These are phyloP conservation scores for Daldinia sp. DNA, from an alignment of 2,329 filamentous ascomycete species.

Conservation along the genomic window DNA sequence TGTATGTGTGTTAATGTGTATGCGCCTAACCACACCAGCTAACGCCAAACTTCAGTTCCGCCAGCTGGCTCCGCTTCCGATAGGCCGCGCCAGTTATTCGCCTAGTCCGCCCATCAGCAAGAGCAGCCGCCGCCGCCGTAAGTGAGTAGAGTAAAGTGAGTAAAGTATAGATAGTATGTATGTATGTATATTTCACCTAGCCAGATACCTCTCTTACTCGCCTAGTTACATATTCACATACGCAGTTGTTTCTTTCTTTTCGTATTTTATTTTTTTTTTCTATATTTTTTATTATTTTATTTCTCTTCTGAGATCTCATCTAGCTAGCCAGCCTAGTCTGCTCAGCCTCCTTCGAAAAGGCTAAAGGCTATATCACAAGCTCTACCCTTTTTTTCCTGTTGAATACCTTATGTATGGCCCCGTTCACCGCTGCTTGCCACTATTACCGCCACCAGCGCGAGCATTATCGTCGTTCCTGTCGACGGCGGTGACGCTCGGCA, in stretches of 20 bases:
- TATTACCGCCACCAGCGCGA: neutral
- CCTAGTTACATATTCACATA: constrained; percentile 6
- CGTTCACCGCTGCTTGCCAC: constrained; percentile 34
- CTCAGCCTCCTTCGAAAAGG: neutral
- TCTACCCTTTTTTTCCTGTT: no score
- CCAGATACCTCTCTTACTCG: neutral
- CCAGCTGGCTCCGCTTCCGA: constrained; percentile 33
- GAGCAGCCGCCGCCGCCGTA: neutral
- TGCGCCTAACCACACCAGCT: constrained; percentile 9
- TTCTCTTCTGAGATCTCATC: no score
- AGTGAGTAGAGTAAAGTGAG: neutral
- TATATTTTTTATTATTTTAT: no score
- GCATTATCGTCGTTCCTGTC: constrained; percentile 58
- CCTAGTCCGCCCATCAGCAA: neutral
- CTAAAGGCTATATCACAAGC: constrained; percentile 1
- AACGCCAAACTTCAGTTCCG: constrained; percentile 8
- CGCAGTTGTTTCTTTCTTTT: neutral
- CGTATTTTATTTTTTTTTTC: no score
- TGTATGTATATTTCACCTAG: no score
- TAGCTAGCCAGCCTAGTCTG: neutral
- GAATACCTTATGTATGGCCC: no score
- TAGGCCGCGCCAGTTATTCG: constrained; percentile 21
- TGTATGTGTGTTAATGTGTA: neutral
- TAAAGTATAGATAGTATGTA: no score
- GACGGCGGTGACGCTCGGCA: constrained; percentile 72